Percentiles rank a stretch among this genome's conserved stretches.
These are phyloP conservation scores for Trametes cubensis DNA, from an alignment of 768 basidiomycete genomes.

Conservation along the genomic window DNA sequence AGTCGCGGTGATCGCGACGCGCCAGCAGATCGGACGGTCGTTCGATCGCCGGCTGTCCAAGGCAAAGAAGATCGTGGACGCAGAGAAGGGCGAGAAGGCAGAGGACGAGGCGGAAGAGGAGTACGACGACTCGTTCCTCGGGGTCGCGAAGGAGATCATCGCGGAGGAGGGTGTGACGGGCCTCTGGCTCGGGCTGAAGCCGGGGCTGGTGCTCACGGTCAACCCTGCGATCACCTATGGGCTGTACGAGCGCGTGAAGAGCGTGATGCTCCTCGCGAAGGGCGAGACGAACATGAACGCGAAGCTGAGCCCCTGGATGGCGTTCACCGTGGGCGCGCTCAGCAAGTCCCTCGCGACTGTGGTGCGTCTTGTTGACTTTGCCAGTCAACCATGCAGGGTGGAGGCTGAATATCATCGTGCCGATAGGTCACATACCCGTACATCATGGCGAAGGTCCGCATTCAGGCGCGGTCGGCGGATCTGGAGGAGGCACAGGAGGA, in stretches of 20 bases:
- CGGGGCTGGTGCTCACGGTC: slow-evolving; percentile 91
- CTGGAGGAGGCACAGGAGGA: slow-evolving; percentile 49
- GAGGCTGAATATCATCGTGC: not conserved
- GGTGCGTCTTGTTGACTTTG: slow-evolving; percentile 49
- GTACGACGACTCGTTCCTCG: slow-evolving; percentile 72
- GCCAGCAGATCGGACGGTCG: slow-evolving; percentile 84
- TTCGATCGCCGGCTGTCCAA: slow-evolving; percentile 21
- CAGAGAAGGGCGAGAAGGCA: slow-evolving; percentile 18
- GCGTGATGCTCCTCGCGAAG: slow-evolving; percentile 60
- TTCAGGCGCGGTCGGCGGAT: slow-evolving; percentile 80
- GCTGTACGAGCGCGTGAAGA: slow-evolving; percentile 89
- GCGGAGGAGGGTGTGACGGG: slow-evolving; percentile 86
- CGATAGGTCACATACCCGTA: slow-evolving; percentile 91
- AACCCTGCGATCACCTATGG: slow-evolving; percentile 99
- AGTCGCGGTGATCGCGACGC: slow-evolving; percentile 94
- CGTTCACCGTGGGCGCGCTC: slow-evolving; percentile 86
- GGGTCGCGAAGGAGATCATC: slow-evolving; percentile 83
- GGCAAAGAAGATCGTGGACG: slow-evolving; percentile 12
- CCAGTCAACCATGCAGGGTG: not conserved
- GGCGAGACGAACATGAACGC: slow-evolving; percentile 33
- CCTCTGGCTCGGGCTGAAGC: slow-evolving; percentile 91
- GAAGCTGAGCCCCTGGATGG: slow-evolving; percentile 76
- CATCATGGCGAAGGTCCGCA: slow-evolving; percentile 95
- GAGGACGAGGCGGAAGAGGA: slow-evolving; percentile 30
- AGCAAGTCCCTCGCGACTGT: slow-evolving; percentile 96